Conservation (phyloP, 768 basidiomycete genomes). For the Rhizopogon vinicolor region DNA sequence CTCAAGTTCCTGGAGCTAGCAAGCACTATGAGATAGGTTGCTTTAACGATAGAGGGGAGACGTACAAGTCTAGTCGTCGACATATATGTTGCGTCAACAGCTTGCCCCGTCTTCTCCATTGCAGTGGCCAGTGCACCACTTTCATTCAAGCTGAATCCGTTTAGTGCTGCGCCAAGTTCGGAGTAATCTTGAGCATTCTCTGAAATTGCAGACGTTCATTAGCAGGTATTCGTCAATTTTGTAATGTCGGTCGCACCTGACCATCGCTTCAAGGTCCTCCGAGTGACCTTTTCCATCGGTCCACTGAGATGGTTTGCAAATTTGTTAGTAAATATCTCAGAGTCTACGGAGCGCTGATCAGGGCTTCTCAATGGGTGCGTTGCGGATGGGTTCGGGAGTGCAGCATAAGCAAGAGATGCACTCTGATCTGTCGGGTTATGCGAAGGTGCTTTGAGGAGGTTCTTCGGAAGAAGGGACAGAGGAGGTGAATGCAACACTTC, state of each 20-base stretch:
- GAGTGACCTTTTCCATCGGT: constrained; percentile 94
- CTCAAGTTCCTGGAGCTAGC: constrained; percentile 88
- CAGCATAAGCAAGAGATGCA: constrained; percentile 69
- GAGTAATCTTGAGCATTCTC: constrained; percentile 85
- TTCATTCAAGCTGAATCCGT: constrained; percentile 92
- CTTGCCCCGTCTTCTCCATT: constrained; percentile 96
- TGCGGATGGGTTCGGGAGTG: constrained; percentile 85
- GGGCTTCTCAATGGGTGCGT: constrained; percentile 87
- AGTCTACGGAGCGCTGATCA: constrained; percentile 94
- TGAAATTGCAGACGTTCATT: constrained; percentile 19
- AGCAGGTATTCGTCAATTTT: constrained; percentile 4
- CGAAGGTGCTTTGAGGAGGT: constrained; percentile 91
- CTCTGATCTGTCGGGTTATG: constrained; percentile 87
- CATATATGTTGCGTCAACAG: constrained; percentile 90
- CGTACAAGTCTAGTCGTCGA: constrained; percentile 85
- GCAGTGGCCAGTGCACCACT: constrained; percentile 67
- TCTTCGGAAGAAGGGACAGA: constrained; percentile 88
- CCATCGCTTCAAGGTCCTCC: constrained; percentile 92
- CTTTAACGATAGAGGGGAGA: constrained; percentile 2
- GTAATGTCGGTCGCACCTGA: constrained; percentile 51
- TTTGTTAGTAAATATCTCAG: constrained; percentile 93
- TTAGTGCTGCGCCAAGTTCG: constrained; percentile 87
- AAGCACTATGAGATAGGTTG: not conserved
- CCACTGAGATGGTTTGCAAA: constrained; percentile 90
- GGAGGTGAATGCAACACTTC: constrained; percentile 95